Evolutionary conservation across 2,329 filamentous ascomycete genomes (phyloP).

Genomic region (Elsinoe perseae): DNA sequence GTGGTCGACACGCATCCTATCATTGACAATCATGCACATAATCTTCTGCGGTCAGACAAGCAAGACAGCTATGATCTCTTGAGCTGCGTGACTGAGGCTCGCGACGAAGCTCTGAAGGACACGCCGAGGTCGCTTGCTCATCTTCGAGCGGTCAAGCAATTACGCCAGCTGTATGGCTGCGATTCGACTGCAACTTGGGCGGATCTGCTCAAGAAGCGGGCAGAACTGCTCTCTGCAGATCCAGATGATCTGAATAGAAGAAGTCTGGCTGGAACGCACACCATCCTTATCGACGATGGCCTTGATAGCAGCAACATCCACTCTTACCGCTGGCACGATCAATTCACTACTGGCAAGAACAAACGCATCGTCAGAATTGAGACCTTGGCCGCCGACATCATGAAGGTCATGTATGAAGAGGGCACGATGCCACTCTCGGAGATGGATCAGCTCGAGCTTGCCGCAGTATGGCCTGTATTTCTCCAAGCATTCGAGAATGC

Average conservation of each 20-base stretch:
- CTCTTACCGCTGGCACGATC: conserved; percentile 56
- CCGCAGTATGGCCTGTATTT: conserved; percentile 36
- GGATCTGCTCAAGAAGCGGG: conserved; percentile 44
- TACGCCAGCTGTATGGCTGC: conserved; percentile 58
- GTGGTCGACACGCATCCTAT: conserved; percentile 42
- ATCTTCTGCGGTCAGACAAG: conserved; percentile 50
- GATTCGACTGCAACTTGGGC: conserved; percentile 51
- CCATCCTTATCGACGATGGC: conserved; percentile 71
- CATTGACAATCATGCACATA: conserved; percentile 67
- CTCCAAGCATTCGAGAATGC: conserved; percentile 43
- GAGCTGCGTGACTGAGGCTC: conserved; percentile 64
- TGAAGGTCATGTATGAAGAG: conserved; percentile 40
- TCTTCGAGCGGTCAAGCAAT: conserved; percentile 60
- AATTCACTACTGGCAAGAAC: conserved; percentile 55
- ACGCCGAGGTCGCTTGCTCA: conserved; percentile 58
- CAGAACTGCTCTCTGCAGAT: conserved; percentile 39
- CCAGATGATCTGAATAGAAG: conserved; percentile 50
- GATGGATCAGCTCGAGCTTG: conserved; percentile 27
- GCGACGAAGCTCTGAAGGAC: conserved; percentile 58
- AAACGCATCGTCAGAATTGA: conserved; percentile 75
- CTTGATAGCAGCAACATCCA: conserved; percentile 52
- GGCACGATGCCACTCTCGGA: conserved; percentile 25
- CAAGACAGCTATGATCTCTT: conserved; percentile 47
- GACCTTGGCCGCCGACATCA: conserved; percentile 56
- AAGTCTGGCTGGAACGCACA: conserved; percentile 66